Percentiles rank a stretch among this genome's conserved stretches.
Evolutionary conservation across 2,329 filamentous ascomycete genomes (phyloP).

Genomic region (Colletotrichum gigasporum): DNA sequence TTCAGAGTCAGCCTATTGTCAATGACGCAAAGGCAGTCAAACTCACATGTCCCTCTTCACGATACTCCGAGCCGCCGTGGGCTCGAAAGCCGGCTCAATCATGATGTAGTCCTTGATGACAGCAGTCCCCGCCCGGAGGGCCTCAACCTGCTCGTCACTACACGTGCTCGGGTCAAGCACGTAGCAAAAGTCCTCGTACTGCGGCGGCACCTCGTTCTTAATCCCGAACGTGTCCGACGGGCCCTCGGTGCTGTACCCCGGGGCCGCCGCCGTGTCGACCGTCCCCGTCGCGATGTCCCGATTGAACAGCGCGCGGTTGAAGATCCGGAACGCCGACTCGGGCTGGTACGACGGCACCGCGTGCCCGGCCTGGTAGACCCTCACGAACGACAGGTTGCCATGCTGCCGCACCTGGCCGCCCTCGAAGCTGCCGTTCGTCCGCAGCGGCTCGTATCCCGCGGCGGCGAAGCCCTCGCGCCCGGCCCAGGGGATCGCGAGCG

Average conservation of each 20-base stretch:
- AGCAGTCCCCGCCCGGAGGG: slow-evolving; percentile 60
- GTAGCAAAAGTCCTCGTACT: slow-evolving; percentile 38
- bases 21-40: not conserved
- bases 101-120: slow-evolving; percentile 50
- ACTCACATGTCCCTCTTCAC: slow-evolving; percentile 6
- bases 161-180: slow-evolving; percentile 35
- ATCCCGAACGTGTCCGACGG: slow-evolving; percentile 33
- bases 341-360: slow-evolving; percentile 63
- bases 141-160: slow-evolving; percentile 59
- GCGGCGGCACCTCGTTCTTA: slow-evolving; percentile 33
- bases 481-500: slow-evolving; percentile 50
- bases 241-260: slow-evolving; percentile 33
- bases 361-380: slow-evolving; percentile 68
- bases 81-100: slow-evolving; percentile 8
- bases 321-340: slow-evolving; percentile 54
- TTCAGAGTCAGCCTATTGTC: not conserved
- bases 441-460: slow-evolving; percentile 71
- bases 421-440: slow-evolving; percentile 66
- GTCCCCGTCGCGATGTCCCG: slow-evolving; percentile 35
- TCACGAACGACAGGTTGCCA: slow-evolving; percentile 70
- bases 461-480: slow-evolving; percentile 35
- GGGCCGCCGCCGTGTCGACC: slow-evolving; percentile 31
- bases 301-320: slow-evolving; percentile 53
- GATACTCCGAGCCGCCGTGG: not conserved
- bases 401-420: slow-evolving; percentile 73